These are phyloP conservation scores for Bothia castanella DNA, from an alignment of 1,284 basidiomycete genomes.

Conservation along the genomic window DNA sequence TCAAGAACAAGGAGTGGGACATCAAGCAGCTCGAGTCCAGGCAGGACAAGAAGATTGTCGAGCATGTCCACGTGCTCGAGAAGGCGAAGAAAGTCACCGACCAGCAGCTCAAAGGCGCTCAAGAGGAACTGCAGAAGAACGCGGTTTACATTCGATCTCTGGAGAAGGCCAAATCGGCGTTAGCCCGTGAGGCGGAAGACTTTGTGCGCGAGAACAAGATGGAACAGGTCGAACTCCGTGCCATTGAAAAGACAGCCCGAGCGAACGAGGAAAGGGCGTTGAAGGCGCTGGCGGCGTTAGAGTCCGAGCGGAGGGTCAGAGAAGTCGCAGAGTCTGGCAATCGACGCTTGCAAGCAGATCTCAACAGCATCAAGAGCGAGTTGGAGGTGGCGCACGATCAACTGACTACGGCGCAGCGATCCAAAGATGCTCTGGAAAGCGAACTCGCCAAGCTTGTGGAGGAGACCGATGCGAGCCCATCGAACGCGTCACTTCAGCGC, in stretches of 20 bases:
- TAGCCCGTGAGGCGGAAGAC: conserved; percentile 86
- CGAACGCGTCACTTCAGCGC: conserved; percentile 49
- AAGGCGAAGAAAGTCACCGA: conserved; percentile 97
- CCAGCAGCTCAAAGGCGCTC: conserved; percentile 81
- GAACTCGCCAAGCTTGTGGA: conserved; percentile 68
- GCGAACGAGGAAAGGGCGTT: conserved; percentile 56
- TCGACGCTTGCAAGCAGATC: conserved; percentile 56
- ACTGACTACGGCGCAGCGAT: conserved; percentile 48
- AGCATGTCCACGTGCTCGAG: conserved; percentile 97
- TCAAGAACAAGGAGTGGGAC: conserved; percentile 83
- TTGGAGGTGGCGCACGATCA: conserved; percentile 52
- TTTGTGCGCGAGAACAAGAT: conserved; percentile 71
- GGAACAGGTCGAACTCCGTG: conserved; percentile 64
- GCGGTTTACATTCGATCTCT: conserved; percentile 76
- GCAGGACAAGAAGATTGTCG: conserved; percentile 97
- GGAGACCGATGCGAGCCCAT: conserved; percentile 45
- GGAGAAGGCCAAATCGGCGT: conserved; percentile 74
- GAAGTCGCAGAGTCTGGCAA: conserved; percentile 62
- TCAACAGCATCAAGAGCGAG: conserved; percentile 52
- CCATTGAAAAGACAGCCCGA: conserved; percentile 62
- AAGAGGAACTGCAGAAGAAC: conserved; percentile 72
- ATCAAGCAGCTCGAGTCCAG: conserved; percentile 80
- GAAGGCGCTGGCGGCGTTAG: conserved; percentile 55
- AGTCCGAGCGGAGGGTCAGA: conserved; percentile 60
- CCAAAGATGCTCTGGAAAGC: conserved; percentile 64